A percentile compares a stretch with the other conserved stretches of the same genome.
Conservation (phyloP, 148 eudicot species). For the Arctostaphylos glauca region DNA sequence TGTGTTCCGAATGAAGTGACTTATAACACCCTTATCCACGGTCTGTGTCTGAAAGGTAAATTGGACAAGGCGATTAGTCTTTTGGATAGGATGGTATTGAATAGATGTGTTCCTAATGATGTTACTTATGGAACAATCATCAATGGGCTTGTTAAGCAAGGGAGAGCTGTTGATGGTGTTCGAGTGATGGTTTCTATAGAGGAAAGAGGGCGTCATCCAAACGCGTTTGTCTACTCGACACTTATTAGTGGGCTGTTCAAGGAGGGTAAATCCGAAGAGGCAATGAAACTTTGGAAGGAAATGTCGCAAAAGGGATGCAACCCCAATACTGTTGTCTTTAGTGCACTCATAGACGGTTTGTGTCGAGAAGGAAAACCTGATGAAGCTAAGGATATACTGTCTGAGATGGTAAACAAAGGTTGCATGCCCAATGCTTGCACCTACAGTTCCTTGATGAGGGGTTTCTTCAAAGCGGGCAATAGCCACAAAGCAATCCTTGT, state of each 20-base stretch:
- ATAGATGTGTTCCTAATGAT: constrained; percentile 66
- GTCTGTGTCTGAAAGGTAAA: constrained; percentile 68
- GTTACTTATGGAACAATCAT: constrained; percentile 86
- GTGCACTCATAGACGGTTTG: constrained; percentile 79
- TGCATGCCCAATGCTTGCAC: constrained; percentile 68
- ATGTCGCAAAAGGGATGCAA: constrained; percentile 56
- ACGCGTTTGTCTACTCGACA: constrained; percentile 66
- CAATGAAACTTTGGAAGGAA: constrained; percentile 57
- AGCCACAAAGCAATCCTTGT: constrained; percentile 56
- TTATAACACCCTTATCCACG: constrained; percentile 83
- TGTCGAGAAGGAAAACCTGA: constrained; percentile 57
- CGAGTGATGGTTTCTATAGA: constrained; percentile 52
- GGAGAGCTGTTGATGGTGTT: constrained; percentile 62
- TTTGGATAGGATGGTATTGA: constrained; percentile 65
- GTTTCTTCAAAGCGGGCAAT: constrained; percentile 62
- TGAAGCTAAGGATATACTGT: constrained; percentile 58
- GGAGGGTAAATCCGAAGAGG: constrained; percentile 66
- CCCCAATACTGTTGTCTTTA: constrained; percentile 67
- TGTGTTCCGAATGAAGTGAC: constrained; percentile 81
- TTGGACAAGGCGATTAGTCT: constrained; percentile 77
- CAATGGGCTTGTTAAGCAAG: constrained; percentile 79
- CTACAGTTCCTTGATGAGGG: constrained; percentile 78
- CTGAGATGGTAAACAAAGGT: constrained; percentile 59
- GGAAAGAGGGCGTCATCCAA: constrained; percentile 61
- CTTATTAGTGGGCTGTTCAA: constrained; percentile 81